Evolutionary conservation across 2,329 filamentous ascomycete genomes (phyloP), one percentile per base, ranked within the genome.

Genomic region (Bipolaris sorokiniana): DNA sequence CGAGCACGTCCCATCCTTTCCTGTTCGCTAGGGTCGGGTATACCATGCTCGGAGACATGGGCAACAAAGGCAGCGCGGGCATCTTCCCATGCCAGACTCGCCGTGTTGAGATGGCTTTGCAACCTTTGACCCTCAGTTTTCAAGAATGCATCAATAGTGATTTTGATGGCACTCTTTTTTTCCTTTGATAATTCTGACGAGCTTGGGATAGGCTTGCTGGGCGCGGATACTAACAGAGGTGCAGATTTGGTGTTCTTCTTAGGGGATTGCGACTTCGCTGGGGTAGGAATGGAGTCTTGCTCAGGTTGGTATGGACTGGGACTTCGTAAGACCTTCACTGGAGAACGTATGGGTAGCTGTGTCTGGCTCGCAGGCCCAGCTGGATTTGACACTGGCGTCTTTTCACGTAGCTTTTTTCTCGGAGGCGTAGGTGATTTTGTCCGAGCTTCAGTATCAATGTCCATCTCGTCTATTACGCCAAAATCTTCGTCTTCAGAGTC

Each of bases 401-500:
- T 63, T 36, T 62, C 56, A 36, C 56, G 57, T 16, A 54, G 23
- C n/a, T 51, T 61, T 26, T 46, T 58, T 31, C 48, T 62, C 2
- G 45, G 31, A 4, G 56, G 58, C 1, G 55, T 64, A 4, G 55
- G 54, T 28, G 65, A 61, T 31, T 55, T 63, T 13, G 58, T 52
- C 11, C 36, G 42, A 2, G 56, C 58, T 16, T 63, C 48, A 5
- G 57, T 31, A 33, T 67, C 62, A n/a, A 65, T 36, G 7, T 74
- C 69, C 49, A 69, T 63, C 7, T 69, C 68, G 34, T 73, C 72
- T 7, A 70, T 58, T 18, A 59, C 67, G 7, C 66, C 69, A 37
- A 66, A 66, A 6, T 73, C 72, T 37, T 74, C 71, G 28, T 73
- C 71, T 38, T 76, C 70, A 3, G 70, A 75, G 36, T 73, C 72